Base-by-base conservation (phyloP, 148 eudicot species). In the Chenopodium formosanum region DNA sequence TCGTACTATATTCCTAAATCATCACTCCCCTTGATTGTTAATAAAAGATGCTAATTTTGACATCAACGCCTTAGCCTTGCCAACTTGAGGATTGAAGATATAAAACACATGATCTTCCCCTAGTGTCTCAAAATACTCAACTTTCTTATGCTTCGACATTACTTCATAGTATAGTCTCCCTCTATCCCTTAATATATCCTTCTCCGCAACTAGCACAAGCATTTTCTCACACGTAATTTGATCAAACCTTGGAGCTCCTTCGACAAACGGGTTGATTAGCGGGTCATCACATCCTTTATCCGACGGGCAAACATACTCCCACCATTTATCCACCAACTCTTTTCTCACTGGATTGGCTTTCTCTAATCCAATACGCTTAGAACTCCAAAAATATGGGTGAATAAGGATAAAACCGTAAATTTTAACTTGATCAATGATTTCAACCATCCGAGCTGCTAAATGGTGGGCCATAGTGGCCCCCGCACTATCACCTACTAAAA, bases 31-130 rank as follows among this genome's bases (percentile, higher is more conserved):
- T 47, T 67, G 70, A 5, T 65, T 50, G 37, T 80, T 87, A 52
- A 87, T 70, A 79, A 87, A 87, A 71, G 73, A 46, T 52, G 74
- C 86, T 69, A 87, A 4, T 27, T 80, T 46, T 27, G 77, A 50
- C 25, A 87, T 52, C 82, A 85, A 37, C 11, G 73, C 66, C 58
- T 83, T 22, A 23, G 87, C 87, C 78, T 87, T 82, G 2, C 71
- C 79, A 74, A 82, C 63, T 34, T 19, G 17, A 13, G 78, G 81
- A 32, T 85, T 37, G 40, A 87, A 87, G 9, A 87, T 70, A 27
- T 85, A 74, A 22, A 87, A 87, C 7, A 85, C 89, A 78, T 87
- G 89, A 83, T 87, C 89, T 75, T 83, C 84, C 0, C 78, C 89
- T 52, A 23, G 12, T 7, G 82, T 74, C 50, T 87, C 86, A 76